Evolutionary conservation across 805 yeast species (phyloP), one percentile per base, ranked within the genome.

Genomic region (Candida loeiensis): DNA sequence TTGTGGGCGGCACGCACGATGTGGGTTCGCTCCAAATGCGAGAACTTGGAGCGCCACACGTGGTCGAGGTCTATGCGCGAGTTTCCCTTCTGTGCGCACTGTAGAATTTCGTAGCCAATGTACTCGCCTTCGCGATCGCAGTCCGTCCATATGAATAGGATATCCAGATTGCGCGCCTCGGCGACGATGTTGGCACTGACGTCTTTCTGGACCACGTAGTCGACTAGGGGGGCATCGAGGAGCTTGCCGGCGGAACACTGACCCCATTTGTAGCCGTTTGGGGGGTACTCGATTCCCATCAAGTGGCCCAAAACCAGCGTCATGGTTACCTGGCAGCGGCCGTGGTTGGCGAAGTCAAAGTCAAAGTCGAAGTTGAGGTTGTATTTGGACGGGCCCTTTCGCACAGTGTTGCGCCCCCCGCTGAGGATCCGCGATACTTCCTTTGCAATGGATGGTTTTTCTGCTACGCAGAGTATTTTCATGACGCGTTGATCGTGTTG

Each of bases 111-210:
- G 65, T 73, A 79, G 0, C 97, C 98, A 41, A 90, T 90, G 59
- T 80, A 84, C 58, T 90, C 98, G 2, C 98, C 98, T 58, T 90
- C 98, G 26, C 97, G 70, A 71, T 90, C 98, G 63, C 99, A 93
- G 72, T 93, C 99, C 1, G 99, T 93, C 98, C 99, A 93, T 6
- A 93, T 87, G 85, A 88, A 86, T 40, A 93, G 63, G 28, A 66
- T 65, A 38, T 79, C 76, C 4, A 86, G 76, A 14, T 53, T 54
- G 29, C 80, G 58, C 4, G 89, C 85, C 54, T 88, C 88, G 3
- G 59, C 59, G 21, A 73, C 59, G 36, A 93, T 87, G 55, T 91
- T 93, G 8, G 67, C 61, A 2, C 82, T 82, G 16, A 88, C 73
- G 22, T 64, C 66, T 30, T 65, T 59, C 9, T 70, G 66, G 22